Evolutionary conservation across 108 stramenopile species (phyloP).

Genomic region (Cyclotella cryptica): DNA sequence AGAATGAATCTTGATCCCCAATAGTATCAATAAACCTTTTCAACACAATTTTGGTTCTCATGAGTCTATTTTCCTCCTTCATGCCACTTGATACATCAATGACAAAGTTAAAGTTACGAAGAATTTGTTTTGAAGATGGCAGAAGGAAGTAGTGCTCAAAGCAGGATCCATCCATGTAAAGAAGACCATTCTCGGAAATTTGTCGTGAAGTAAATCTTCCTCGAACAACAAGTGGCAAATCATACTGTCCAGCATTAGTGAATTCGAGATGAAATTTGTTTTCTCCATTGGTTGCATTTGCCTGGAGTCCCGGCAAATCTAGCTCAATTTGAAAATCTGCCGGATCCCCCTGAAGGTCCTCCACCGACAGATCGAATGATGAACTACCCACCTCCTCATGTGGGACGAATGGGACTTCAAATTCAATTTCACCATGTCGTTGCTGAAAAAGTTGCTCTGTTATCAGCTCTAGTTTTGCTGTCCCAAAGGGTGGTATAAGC

Average conservation of each 20-base stretch:
- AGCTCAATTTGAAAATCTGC: conserved; percentile 11
- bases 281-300: neutral
- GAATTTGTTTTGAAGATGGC: conserved; percentile 1
- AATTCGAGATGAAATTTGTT: neutral
- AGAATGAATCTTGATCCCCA: conserved; percentile 4
- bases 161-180: conserved; percentile 11
- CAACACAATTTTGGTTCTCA: neutral
- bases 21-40: conserved; percentile 15
- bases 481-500: conserved; percentile 4
- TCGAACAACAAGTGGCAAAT: conserved; percentile 12
- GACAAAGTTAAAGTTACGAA: conserved; percentile 7
- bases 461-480: conserved; percentile 3
- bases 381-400: conserved; percentile 21
- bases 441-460: conserved; percentile 11
- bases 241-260: conserved; percentile 10
- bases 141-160: conserved; percentile 21
- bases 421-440: conserved; percentile 4
- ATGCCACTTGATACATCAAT: neutral
- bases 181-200: conserved; percentile 10
- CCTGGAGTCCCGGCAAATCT: neutral
- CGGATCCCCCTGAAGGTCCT: neutral
- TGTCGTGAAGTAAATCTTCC: conserved; percentile 4
- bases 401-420: conserved; percentile 6
- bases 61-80: neutral
- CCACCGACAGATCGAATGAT: conserved; percentile 13